A percentile compares a stretch with the other conserved stretches of the same genome.
These are phyloP conservation scores for Brasenia schreberi DNA, from an alignment of 164 flowering plant species.

Conservation along the genomic window DNA sequence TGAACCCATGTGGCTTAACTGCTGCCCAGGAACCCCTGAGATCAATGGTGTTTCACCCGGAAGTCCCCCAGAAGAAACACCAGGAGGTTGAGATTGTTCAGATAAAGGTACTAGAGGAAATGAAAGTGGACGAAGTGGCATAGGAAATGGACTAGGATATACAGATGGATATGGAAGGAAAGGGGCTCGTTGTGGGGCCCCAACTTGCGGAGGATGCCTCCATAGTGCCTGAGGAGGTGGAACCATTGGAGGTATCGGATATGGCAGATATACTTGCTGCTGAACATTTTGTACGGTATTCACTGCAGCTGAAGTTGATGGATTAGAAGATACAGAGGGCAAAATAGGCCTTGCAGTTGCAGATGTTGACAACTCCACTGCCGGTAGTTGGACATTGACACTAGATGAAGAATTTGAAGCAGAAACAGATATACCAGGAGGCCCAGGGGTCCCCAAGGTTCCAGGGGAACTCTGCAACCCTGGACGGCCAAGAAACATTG, in stretches of 20 bases:
- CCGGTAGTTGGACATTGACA: conserved; percentile 11
- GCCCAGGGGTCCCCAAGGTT: conserved; percentile 37
- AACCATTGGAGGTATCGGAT: conserved; percentile 37
- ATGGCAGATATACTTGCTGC: conserved; percentile 28
- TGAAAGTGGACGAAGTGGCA: conserved; percentile 30
- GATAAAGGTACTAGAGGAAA: conserved; percentile 36
- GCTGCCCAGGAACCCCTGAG: conserved; percentile 20
- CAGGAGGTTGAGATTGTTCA: conserved; percentile 51
- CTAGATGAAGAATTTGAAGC: conserved; percentile 13
- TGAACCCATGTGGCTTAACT: conserved; percentile 11
- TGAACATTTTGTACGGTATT: conserved; percentile 16
- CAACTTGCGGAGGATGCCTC: conserved; percentile 52
- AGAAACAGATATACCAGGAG: conserved; percentile 36
- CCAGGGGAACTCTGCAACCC: conserved; percentile 26
- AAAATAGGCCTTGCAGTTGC: conserved; percentile 16
- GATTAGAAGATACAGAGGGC: conserved; percentile 13
- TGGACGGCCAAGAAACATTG: conserved; percentile 25
- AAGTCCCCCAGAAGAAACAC: conserved; percentile 37
- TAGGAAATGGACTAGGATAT: conserved; percentile 37
- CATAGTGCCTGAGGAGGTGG: conserved; percentile 55
- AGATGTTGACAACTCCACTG: conserved; percentile 17
- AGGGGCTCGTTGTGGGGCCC: conserved; percentile 47
- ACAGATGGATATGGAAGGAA: conserved; percentile 42
- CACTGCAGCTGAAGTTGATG: conserved; percentile 13
- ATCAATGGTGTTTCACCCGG: conserved; percentile 16